phyloP scores from a whole-genome alignment of 164 flowering plant genomes.

The Saururus chinensis region DNA sequence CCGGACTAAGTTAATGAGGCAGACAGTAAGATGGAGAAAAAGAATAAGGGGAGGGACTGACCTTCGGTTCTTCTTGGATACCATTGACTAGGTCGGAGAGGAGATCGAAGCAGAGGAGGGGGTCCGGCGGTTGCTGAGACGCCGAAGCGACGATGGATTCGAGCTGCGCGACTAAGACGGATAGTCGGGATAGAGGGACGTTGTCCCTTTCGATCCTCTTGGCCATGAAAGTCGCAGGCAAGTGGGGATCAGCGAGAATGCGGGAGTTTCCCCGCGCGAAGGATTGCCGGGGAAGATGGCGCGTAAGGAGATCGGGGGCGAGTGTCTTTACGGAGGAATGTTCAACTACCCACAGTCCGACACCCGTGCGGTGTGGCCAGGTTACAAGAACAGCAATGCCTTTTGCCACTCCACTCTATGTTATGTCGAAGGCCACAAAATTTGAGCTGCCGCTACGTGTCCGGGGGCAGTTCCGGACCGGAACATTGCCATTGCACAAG shows the following conservation, averaged over 20 bases:
- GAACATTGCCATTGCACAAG: too few species aligned
- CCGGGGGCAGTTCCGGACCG: too few species aligned
- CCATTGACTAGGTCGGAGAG: conserved; percentile 90
- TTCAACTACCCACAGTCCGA: too few species aligned
- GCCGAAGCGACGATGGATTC: conserved; percentile 94
- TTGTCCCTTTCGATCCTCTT: conserved; percentile 54
- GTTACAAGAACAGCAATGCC: too few species aligned
- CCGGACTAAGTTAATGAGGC: neutral
- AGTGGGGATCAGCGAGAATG: too few species aligned
- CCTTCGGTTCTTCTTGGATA: conserved; percentile 91
- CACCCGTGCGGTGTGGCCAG: too few species aligned
- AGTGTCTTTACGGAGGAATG: too few species aligned
- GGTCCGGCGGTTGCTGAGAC: conserved; percentile 74
- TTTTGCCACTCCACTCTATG: too few species aligned
- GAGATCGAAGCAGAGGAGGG: conserved; percentile 93
- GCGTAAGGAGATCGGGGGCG: neutral
- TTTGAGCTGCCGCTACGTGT: too few species aligned
- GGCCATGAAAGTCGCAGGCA: conserved; percentile 28
- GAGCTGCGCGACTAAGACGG: conserved; percentile 86
- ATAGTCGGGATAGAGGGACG: conserved; percentile 81
- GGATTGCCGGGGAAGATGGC: neutral
- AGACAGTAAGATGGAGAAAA: neutral
- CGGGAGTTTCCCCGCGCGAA: neutral
- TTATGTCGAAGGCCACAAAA: too few species aligned
- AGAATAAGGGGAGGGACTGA: neutral